phyloP scores from a whole-genome alignment of 805 yeast species.

The Zygosaccharomyces gambellarensis region DNA sequence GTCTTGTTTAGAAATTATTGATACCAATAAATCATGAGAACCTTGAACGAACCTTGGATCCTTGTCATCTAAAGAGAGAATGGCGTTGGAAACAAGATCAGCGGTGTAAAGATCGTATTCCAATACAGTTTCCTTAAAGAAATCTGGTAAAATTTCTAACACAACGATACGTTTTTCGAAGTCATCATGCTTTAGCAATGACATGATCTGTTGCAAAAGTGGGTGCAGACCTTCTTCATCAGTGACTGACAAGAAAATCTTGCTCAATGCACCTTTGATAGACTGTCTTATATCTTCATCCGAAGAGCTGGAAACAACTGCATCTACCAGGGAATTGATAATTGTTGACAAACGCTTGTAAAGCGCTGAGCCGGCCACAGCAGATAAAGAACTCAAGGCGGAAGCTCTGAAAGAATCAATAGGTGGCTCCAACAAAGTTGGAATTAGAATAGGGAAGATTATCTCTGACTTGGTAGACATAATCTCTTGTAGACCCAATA shows the following conservation, averaged over 20 bases:
- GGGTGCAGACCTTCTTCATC: conserved; percentile 80
- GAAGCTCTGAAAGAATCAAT: conserved; percentile 79
- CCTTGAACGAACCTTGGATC: conserved; percentile 58
- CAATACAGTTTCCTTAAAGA: conserved; percentile 59
- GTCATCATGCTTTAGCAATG: conserved; percentile 74
- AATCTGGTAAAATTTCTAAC: conserved; percentile 61
- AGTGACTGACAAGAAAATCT: conserved; percentile 66
- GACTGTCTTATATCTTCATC: conserved; percentile 38
- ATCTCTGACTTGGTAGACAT: conserved; percentile 87
- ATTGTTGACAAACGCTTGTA: conserved; percentile 68
- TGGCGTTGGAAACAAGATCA: conserved; percentile 69
- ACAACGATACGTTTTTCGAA: conserved; percentile 56
- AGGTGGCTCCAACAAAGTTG: conserved; percentile 77
- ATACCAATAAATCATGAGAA: conserved; percentile 59
- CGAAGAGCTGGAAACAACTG: conserved; percentile 40
- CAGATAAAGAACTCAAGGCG: conserved; percentile 80
- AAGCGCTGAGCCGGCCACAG: conserved; percentile 82
- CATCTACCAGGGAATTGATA: conserved; percentile 66
- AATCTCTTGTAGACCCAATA: conserved; percentile 83
- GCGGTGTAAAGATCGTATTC: conserved; percentile 69
- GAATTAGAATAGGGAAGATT: conserved; percentile 89
- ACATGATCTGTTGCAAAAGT: conserved; percentile 71
- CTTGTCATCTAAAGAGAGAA: conserved; percentile 67
- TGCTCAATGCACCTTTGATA: conserved; percentile 54
- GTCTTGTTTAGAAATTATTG: conserved; percentile 63